Base-by-base conservation (phyloP, 768 basidiomycete genomes). In the Crassisporium funariophilum region DNA sequence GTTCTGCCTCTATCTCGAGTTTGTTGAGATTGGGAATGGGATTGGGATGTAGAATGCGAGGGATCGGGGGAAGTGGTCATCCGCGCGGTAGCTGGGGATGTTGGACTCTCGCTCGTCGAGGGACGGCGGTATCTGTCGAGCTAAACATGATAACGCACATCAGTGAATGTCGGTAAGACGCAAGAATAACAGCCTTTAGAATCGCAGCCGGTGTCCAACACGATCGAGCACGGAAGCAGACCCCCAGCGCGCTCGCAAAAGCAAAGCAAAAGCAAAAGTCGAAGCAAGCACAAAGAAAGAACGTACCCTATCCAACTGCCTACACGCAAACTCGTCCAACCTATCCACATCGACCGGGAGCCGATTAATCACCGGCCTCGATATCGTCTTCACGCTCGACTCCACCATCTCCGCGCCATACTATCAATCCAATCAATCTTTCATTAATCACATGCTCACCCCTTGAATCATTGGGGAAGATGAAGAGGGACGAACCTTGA, bases 351-450 rank as follows among this genome's bases (percentile, higher is more conserved):
- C 78, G 38, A 88, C 85, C 8, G 89, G 88, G 0, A 93, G 73
- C 20, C 86, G 78, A 46, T 88, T 81, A 41, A 92, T 86, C 38
- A 91, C 91, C 20, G 91, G 91, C 13, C 83, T 76, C 20, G 89
- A 88, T 31, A 93, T 83, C 13, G 83, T 78, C 64, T 86, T 88
- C 29, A 93, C 83, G 45, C 86, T 84, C 3, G 83, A 87, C 65
- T 92, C 91, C 69, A 92, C 79, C 78, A 92, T 86, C 65, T 87
- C 86, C 13, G 88, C 90, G 39, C 91, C 88, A 59, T 91, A 91
- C 90, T 92, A 61, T 44, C 31, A 25, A 13, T 19, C 38, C 24
- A 11, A 15, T n/a, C n/a, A n/a, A n/a, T n/a, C n/a, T n/a, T n/a
- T n/a, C n/a, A n/a, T n/a, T n/a, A n/a, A n/a, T n/a, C n/a, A n/a